Percentiles rank a stretch among this genome's conserved stretches.
Evolutionary conservation across 257 asterid species (phyloP).

Genomic region (Fraxinus quadrangulata): DNA sequence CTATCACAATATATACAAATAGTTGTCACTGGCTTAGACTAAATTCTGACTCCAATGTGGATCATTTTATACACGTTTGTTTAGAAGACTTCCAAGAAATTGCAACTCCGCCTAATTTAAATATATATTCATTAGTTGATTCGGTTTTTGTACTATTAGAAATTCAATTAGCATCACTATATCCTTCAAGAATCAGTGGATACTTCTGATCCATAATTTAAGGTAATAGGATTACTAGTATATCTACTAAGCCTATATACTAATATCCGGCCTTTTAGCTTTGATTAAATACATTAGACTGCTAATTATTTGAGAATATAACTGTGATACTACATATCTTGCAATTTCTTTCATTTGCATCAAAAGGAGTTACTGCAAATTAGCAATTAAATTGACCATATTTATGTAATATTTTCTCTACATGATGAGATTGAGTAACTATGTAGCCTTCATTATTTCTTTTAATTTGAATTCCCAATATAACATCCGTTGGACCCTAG

Average conservation of each 20-base stretch:
- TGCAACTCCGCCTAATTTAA: not conserved
- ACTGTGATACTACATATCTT: not conserved
- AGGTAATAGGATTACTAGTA: not conserved
- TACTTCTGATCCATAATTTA: not conserved
- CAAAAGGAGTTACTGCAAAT: not conserved
- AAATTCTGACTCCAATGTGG: not conserved
- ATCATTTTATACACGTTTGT: no score
- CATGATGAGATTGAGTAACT: not conserved
- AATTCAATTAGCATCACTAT: not conserved
- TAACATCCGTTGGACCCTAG: not conserved
- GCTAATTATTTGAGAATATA: no score
- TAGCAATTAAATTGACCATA: no score
- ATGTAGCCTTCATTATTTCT: not conserved
- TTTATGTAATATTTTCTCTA: no score
- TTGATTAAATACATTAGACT: no score
- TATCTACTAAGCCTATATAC: not conserved
- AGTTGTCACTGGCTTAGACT: no score
- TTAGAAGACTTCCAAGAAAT: no score
- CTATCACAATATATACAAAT: no score
- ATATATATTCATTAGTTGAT: not conserved
- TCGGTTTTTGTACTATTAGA: not conserved
- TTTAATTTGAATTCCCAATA: not conserved
- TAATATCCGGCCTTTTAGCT: not conserved
- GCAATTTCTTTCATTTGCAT: not conserved
- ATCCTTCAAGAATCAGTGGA: not conserved